A percentile compares a stretch with the other conserved stretches of the same genome.
phyloP scores from a whole-genome alignment of 2,329 filamentous ascomycete species.

The Dryadomyces quercivorus region DNA sequence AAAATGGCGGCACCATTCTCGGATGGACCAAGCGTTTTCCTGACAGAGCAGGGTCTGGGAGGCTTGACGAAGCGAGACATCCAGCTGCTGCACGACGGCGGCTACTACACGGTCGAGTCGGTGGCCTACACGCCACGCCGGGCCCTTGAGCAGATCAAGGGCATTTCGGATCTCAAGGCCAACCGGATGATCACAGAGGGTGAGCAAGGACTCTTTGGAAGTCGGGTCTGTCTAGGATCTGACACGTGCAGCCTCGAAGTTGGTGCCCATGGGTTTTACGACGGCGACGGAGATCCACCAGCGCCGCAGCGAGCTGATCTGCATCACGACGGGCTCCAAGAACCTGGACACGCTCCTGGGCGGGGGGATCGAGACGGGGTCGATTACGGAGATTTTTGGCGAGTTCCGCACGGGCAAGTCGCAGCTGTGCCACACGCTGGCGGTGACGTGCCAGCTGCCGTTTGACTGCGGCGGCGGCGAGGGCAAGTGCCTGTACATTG shows the following conservation, averaged over 20 bases:
- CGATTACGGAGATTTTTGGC: constrained; percentile 95
- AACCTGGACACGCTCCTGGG: constrained; percentile 90
- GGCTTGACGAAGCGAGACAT: constrained; percentile 93
- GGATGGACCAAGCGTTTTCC: not conserved
- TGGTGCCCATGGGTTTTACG: constrained; percentile 98
- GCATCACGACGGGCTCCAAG: constrained; percentile 95
- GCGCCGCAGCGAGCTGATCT: constrained; percentile 90
- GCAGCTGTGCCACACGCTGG: constrained; percentile 97
- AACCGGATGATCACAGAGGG: constrained; percentile 83
- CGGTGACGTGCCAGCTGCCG: constrained; percentile 91
- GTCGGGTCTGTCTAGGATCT: not conserved
- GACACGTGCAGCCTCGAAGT: constrained; percentile 59
- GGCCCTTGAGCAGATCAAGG: constrained; percentile 86
- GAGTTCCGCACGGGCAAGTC: constrained; percentile 98
- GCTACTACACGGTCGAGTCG: constrained; percentile 89
- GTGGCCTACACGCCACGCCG: constrained; percentile 84
- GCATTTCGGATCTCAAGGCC: constrained; percentile 94
- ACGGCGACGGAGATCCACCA: constrained; percentile 99
- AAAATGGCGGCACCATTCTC: not conserved
- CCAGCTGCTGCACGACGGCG: constrained; percentile 80
- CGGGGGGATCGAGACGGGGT: constrained; percentile 91
- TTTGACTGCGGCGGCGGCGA: constrained; percentile 99
- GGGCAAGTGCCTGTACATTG: constrained; percentile 96
- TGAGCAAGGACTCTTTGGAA: constrained; percentile 26
- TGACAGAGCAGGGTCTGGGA: constrained; percentile 56